Evolutionary conservation across 768 basidiomycete species (phyloP).

Genomic region (Mycena venus): DNA sequence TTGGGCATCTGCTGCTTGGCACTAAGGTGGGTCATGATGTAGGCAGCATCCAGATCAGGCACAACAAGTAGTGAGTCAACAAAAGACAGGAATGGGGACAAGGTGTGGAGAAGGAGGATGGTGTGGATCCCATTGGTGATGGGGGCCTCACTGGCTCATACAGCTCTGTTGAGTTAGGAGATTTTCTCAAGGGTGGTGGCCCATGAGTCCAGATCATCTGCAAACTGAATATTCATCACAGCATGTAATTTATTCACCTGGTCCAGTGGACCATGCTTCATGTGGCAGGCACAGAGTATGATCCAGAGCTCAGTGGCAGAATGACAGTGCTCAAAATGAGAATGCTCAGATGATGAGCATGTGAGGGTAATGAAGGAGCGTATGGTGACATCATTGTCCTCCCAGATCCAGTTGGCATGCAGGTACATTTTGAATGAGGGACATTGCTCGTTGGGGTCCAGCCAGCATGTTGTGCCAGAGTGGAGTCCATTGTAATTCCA

Average conservation of each 20-base stretch:
- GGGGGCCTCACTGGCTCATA: neutral
- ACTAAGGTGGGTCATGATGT: neutral
- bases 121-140: neutral
- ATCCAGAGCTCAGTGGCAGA: neutral
- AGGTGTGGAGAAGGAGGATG: neutral
- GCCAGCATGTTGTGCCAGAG: no score
- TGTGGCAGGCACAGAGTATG: neutral
- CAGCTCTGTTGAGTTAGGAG: neutral
- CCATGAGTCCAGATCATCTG: neutral
- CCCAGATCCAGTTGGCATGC: no score
- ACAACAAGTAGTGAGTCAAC: neutral
- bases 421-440: no score
- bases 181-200: neutral
- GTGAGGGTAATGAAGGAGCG: no score
- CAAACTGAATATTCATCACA: neutral
- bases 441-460: no score
- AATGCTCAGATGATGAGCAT: no score
- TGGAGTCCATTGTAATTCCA: no score
- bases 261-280: neutral
- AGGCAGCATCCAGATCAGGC: neutral
- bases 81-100: neutral
- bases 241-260: neutral
- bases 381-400: no score
- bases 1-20: neutral
- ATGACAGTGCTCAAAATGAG: no score